Evolutionary conservation across 305 asterid genomes (phyloP).

Genomic region (Euphrasia arctica): DNA sequence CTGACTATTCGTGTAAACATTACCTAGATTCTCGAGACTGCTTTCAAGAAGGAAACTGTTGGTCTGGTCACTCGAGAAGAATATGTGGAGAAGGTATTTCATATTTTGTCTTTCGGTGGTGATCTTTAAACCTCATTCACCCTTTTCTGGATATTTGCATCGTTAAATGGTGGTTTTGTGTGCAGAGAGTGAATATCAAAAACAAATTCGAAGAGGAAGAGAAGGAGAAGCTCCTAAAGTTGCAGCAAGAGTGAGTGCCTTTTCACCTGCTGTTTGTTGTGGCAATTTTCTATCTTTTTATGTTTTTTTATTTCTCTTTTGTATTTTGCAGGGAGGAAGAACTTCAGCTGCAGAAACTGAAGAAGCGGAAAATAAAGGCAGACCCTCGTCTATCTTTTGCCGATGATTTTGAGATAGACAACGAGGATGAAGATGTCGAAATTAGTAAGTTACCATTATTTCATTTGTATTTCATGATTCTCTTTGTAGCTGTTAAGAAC

Average conservation of each 20-base stretch:
- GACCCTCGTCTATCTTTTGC: conserved; percentile 88
- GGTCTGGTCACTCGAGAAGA: conserved; percentile 94
- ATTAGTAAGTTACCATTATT: conserved; percentile 36
- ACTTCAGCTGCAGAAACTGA: conserved; percentile 86
- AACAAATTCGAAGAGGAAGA: conserved; percentile 92
- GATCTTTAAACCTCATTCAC: background rate
- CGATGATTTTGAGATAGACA: conserved; percentile 75
- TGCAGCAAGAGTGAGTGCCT: conserved; percentile 84
- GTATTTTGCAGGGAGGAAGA: conserved; percentile 71
- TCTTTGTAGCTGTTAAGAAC: conserved; percentile 12
- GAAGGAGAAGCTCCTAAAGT: conserved; percentile 90
- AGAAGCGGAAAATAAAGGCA: conserved; percentile 84
- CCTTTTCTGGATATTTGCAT: conserved; percentile 10
- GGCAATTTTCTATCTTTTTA: conserved; percentile 1
- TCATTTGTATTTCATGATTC: conserved; percentile 4
- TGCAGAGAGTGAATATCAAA: conserved; percentile 87
- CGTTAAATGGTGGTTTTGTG: conserved; percentile 11
- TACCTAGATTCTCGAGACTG: conserved; percentile 80
- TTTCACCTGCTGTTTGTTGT: conserved; percentile 10
- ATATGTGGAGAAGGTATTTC: conserved; percentile 87
- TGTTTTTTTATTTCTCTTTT: background rate
- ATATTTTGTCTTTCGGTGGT: conserved; percentile 6
- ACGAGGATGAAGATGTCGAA: conserved; percentile 72
- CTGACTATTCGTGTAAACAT: conserved; percentile 10
- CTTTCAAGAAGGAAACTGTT: conserved; percentile 97